Base-by-base conservation (phyloP, 176 grass and related monocot species). In the Pontederia paniculata region DNA sequence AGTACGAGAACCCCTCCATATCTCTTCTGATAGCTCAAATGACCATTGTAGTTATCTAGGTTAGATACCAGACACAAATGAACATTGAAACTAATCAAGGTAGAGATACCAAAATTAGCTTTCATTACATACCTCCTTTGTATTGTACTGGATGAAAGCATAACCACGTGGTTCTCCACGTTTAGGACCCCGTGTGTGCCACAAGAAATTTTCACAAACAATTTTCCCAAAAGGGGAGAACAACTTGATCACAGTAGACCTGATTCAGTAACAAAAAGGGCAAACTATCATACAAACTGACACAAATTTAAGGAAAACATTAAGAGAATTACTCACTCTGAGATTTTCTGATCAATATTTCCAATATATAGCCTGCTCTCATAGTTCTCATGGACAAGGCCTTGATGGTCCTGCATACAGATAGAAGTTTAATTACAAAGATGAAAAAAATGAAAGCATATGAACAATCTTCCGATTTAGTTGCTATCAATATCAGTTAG, bases 171-270 rank as follows among this genome's bases (percentile, higher is more conserved):
- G 90, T 65, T 96, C 82, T 10, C 90, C 90, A 25, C 74, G 56
- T 74, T 83, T 96, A 17, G 85, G 85, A n/a, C 85, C 85, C 48
- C 60, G 85, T 1, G 77, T 96, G 73, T 86, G 90, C 82, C 80
- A 74, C 42, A 96, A 55, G 70, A 86, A 89, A 76, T 89, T 82
- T 64, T 96, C 85, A 0, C 82, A 78, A 13, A 78, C 54, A 21
- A 96, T 84, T 61, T 83, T 89, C 62, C 82, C 91, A 66, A 74
- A 89, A 10, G 79, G 71, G n/a, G 91, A 89, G 65, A 96, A 89
- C 82, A 96, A 78, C 76, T 87, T 96, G 85, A 96, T 86, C 55
- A 89, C 45, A 63, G 74, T 76, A 0, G 85, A 74, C 74, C 85
- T 89, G 60, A 67, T 42, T 12, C 45, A 48, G 25, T 15, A 54